Conservation (phyloP, 768 basidiomycete species). For the Serendipita vermifera region DNA sequence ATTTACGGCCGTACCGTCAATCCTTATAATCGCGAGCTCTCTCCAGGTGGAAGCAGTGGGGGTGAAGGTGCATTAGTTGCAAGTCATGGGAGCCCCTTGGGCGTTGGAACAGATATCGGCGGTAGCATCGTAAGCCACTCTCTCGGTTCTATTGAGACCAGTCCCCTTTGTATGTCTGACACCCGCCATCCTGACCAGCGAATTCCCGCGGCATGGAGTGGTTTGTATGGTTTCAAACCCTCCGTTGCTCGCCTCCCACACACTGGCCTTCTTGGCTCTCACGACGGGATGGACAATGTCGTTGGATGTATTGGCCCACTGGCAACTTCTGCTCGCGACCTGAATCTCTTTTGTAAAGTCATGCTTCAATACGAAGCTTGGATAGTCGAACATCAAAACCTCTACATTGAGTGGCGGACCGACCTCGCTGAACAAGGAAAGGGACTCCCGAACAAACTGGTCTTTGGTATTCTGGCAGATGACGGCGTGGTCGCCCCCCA, state of each 20-base stretch:
- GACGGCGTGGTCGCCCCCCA: constrained; percentile 39
- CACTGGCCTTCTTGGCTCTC: constrained; percentile 36
- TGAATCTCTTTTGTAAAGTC: constrained; percentile 35
- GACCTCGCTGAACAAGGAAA: constrained; percentile 24
- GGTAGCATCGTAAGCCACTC: constrained; percentile 28
- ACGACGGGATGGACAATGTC: constrained; percentile 40
- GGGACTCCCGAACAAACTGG: constrained; percentile 30
- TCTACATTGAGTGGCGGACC: constrained; percentile 37
- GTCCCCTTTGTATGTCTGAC: neutral
- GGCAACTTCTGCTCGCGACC: constrained; percentile 36
- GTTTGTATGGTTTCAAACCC: constrained; percentile 33
- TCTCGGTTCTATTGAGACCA: constrained; percentile 6
- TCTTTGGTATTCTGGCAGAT: constrained; percentile 37
- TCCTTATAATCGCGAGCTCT: constrained; percentile 34
- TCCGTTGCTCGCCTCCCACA: constrained; percentile 41
- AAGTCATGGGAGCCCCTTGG: constrained; percentile 28
- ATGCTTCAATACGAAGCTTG: constrained; percentile 38
- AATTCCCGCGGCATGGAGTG: constrained; percentile 31
- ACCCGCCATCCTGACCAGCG: constrained; percentile 17
- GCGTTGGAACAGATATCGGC: constrained; percentile 36
- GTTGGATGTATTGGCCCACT: constrained; percentile 38
- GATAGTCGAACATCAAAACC: constrained; percentile 33
- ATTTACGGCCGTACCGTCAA: constrained; percentile 33
- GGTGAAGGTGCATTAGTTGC: constrained; percentile 37
- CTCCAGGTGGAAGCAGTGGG: constrained; percentile 36